These are phyloP conservation scores for Rhamnella rubrinervis DNA, from an alignment of 331 rosid genomes.

Conservation along the genomic window DNA sequence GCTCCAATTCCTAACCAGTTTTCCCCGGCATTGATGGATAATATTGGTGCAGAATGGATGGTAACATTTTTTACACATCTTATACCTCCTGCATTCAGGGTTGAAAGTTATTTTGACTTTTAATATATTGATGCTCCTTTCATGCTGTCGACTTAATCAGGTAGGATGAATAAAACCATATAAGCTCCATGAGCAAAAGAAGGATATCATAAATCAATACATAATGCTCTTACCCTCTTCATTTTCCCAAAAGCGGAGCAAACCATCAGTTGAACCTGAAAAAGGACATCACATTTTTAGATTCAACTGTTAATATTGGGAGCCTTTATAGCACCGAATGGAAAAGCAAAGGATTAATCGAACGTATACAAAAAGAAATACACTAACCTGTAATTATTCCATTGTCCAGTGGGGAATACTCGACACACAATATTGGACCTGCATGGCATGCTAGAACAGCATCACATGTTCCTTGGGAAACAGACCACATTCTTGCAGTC, in stretches of 20 bases:
- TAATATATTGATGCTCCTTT: neutral
- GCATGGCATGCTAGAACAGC: constrained; percentile 99
- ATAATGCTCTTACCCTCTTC: constrained; percentile 68
- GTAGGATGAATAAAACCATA: neutral
- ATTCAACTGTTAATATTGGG: constrained; percentile 16
- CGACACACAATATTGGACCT: constrained; percentile 86
- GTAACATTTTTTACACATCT: constrained; percentile 88
- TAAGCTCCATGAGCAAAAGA: constrained; percentile 11
- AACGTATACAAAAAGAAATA: constrained; percentile 10
- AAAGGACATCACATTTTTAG: constrained; percentile 27
- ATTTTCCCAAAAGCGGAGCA: constrained; percentile 94
- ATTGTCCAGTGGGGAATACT: constrained; percentile 79
- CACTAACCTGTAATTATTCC: constrained; percentile 80
- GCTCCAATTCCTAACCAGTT: constrained; percentile 99
- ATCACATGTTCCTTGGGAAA: constrained; percentile 93
- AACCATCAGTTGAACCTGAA: constrained; percentile 95
- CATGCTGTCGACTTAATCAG: no score
- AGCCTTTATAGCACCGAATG: neutral
- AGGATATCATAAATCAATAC: constrained; percentile 13
- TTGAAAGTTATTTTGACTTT: constrained; percentile 5
- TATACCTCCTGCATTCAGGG: constrained; percentile 67
- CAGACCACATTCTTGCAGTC: constrained; percentile 96
- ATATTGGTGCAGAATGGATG: constrained; percentile 71
- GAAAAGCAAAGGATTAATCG: constrained; percentile 2
- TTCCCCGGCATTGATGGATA: constrained; percentile 93